Evolutionary conservation across 495 filamentous ascomycete genomes (phyloP).

Genomic region (Xylaria longipes): DNA sequence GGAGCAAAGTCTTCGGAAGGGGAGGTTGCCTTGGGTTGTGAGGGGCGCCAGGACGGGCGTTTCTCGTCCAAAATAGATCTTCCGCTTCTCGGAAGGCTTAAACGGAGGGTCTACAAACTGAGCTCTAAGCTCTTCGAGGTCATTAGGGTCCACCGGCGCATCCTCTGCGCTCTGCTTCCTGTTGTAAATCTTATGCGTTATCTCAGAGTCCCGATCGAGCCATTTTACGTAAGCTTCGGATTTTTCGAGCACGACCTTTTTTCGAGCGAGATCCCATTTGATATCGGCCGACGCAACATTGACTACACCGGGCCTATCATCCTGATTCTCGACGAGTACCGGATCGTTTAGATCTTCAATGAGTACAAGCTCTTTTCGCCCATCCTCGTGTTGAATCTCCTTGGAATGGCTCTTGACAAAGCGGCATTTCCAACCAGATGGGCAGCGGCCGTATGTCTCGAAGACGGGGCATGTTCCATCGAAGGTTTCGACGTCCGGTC

Average conservation of each 20-base stretch:
- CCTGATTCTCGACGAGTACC: constrained; percentile 36
- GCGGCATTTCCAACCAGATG: constrained; percentile 89
- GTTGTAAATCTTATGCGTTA: constrained; percentile 61
- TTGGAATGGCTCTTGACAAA: constrained; percentile 82
- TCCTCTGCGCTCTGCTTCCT: constrained; percentile 49
- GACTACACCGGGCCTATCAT: constrained; percentile 62
- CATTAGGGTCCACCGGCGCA: constrained; percentile 43
- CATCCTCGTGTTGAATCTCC: constrained; percentile 75
- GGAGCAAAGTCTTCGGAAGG: constrained; percentile 91
- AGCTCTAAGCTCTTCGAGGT: constrained; percentile 73
- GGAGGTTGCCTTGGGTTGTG: constrained; percentile 95
- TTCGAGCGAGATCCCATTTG: constrained; percentile 74
- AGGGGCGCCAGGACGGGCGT: constrained; percentile 87
- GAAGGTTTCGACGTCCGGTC: constrained; percentile 77
- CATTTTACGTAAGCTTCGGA: constrained; percentile 78
- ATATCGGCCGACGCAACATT: constrained; percentile 71
- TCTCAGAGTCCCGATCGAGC: constrained; percentile 66
- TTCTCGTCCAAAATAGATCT: constrained; percentile 89
- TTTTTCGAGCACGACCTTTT: constrained; percentile 68
- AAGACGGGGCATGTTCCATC: constrained; percentile 80
- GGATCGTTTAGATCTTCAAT: constrained; percentile 47
- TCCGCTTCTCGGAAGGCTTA: constrained; percentile 88
- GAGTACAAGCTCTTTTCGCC: constrained; percentile 80
- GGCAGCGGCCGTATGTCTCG: constrained; percentile 75
- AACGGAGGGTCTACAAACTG: constrained; percentile 83